Evolutionary conservation across 768 basidiomycete species (phyloP).

Genomic region (Lactarius akahatsu): DNA sequence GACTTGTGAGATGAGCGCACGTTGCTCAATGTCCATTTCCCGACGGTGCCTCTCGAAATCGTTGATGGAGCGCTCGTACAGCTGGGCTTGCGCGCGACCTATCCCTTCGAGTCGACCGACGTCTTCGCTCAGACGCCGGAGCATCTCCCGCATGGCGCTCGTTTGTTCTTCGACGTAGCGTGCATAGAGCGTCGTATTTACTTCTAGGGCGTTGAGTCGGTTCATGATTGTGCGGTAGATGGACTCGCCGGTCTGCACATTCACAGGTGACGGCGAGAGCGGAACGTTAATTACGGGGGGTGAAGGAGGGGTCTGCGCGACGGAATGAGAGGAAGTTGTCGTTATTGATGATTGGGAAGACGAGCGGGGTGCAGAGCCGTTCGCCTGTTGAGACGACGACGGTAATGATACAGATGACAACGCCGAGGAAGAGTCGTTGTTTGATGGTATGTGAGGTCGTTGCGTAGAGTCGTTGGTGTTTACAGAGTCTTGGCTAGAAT

Average conservation of each 20-base stretch:
- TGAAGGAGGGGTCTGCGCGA: conserved; percentile 14
- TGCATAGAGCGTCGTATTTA: conserved; percentile 80
- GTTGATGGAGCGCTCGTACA: conserved; percentile 57
- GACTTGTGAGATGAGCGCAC: conserved; percentile 64
- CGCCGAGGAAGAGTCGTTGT: conserved; percentile 9
- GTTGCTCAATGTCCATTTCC: conserved; percentile 68
- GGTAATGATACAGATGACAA: conserved; percentile 23
- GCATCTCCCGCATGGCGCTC: conserved; percentile 65
- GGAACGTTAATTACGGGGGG: conserved; percentile 10
- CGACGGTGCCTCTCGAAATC: conserved; percentile 70
- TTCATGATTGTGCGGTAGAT: conserved; percentile 98
- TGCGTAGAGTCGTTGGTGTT: background rate
- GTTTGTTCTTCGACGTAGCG: conserved; percentile 91
- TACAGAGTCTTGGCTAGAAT: background rate
- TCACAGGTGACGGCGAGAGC: conserved; percentile 29
- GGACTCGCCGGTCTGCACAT: conserved; percentile 58
- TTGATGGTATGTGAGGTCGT: conserved; percentile 10
- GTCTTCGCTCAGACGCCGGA: conserved; percentile 74
- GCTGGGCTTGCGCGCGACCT: conserved; percentile 66
- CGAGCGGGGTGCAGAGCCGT: conserved; percentile 5
- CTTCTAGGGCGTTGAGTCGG: conserved; percentile 78
- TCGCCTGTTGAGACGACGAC: conserved; percentile 8
- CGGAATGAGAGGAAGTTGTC: conserved; percentile 24
- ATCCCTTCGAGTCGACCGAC: conserved; percentile 74
- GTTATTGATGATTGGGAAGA: conserved; percentile 2